Base-by-base conservation (phyloP, 140 eudicot species). In the Cichorium intybus region DNA sequence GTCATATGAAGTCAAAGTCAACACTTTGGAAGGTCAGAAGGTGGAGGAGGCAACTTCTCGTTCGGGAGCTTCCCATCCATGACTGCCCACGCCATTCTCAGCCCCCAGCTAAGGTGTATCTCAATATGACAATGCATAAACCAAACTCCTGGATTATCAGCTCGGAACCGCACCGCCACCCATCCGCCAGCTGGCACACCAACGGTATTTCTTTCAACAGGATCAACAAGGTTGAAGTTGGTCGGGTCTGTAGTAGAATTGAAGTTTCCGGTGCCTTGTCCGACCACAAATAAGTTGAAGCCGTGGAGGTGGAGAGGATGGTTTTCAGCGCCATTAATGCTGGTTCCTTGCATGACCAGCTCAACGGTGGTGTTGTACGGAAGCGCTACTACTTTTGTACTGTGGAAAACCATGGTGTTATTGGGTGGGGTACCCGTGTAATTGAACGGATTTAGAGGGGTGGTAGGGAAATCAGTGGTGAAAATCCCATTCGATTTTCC, bases 61-160 rank as follows among this genome's bases (percentile, higher is more conserved):
- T 64, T 80, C 2, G 95, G 87, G 24, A 71, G 81, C 43, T 83
- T 74, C 17, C 89, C 97, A 50, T 89, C 88, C 71, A 76, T 63
- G 0, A 85, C 95, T 0, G 73, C 70, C 86, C 88, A 89, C 1
- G 83, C 95, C 91, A 81, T 81, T 69, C 29, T 83, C 77, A 86
- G 59, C n/a, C 96, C 95, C 95, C 95, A 88, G 26, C 90, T 82
- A 73, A 82, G 5, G 23, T 88, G 96, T 5, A 82, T 83, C 41
- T 88, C 96, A 59, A 88, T 69, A 14, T 88, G 94, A 61, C 96
- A 88, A 70, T 88, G 96, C 94, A 88, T 85, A 62, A 88, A 85
- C 96, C 96, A 85, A 1, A 80, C 94, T 66, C 92, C 92, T 5
- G 92, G 95, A 67, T 87, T 87, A 39, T 87, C 92, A 0, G 89